Percentiles rank a stretch among this genome's conserved stretches.
phyloP scores from a whole-genome alignment of 2,329 filamentous ascomycete species.

The Xylaria sp. region DNA sequence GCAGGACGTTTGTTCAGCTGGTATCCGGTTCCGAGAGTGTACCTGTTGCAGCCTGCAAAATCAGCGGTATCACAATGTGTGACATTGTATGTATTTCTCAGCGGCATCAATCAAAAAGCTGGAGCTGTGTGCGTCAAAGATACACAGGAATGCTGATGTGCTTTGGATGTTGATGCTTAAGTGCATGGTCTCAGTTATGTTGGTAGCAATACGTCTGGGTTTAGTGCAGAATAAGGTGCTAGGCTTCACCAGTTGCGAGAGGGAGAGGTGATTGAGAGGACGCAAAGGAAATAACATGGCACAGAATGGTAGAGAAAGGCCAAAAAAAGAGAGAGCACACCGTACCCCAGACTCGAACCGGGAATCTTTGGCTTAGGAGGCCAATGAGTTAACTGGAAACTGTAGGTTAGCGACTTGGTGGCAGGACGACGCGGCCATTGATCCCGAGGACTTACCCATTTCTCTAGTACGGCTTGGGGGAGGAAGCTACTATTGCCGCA shows the following conservation, averaged over 20 bases:
- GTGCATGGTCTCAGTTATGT: neutral
- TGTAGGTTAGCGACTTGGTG: conserved; percentile 22
- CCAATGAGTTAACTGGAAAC: conserved; percentile 39
- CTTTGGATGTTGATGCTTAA: neutral
- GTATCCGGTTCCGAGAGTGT: neutral
- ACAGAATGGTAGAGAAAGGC: conserved; percentile 3
- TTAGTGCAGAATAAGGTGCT: neutral
- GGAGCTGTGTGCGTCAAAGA: neutral
- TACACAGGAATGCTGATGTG: neutral
- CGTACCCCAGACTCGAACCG: conserved; percentile 42
- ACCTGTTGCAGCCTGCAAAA: neutral
- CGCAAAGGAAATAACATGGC: neutral
- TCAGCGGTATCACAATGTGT: neutral
- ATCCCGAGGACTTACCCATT: conserved; percentile 34
- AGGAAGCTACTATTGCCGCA: neutral
- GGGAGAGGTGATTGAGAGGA: neutral
- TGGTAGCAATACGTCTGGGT: no score
- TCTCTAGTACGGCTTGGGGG: conserved; percentile 39
- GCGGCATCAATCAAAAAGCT: neutral
- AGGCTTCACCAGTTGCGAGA: neutral
- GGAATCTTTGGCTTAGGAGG: conserved; percentile 44
- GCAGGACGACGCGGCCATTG: conserved; percentile 11
- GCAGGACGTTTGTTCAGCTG: neutral
- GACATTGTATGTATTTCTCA: neutral
- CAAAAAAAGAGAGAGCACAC: conserved; percentile 25